Conservation (phyloP, 352 stramenopile species). For the Pythium sp. region DNA sequence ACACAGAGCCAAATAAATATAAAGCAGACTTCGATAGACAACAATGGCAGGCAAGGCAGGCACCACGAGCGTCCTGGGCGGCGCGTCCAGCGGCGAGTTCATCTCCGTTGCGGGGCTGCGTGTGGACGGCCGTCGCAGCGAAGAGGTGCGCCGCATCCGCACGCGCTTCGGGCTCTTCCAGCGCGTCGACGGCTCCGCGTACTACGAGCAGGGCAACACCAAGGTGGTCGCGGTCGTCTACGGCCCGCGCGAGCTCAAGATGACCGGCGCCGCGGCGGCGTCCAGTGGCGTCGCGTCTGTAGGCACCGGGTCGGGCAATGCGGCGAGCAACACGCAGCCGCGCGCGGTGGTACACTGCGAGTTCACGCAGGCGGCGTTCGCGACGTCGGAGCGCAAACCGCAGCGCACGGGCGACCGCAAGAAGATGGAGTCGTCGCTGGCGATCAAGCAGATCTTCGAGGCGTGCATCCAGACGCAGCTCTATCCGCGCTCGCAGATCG, state of each 20-base stretch:
- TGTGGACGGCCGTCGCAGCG: constrained; percentile 75
- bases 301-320: constrained; percentile 58
- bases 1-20: background rate
- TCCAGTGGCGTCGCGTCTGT: constrained; percentile 41
- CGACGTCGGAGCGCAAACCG: constrained; percentile 81
- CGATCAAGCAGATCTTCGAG: constrained; percentile 91
- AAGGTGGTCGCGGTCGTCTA: constrained; percentile 89
- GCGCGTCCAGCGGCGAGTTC: constrained; percentile 63
- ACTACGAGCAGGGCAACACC: constrained; percentile 88
- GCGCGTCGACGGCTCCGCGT: constrained; percentile 84
- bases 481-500: constrained; percentile 91
- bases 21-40: background rate
- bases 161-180: constrained; percentile 83
- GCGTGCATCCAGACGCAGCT: constrained; percentile 89
- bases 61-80: constrained; percentile 54
- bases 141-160: constrained; percentile 83
- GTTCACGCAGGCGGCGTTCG: constrained; percentile 87
- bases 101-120: constrained; percentile 83
- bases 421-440: constrained; percentile 84
- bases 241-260: constrained; percentile 78
- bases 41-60: constrained; percentile 60
- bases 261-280: constrained; percentile 27
- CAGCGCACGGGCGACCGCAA: constrained; percentile 82
- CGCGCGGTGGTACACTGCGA: constrained; percentile 78
- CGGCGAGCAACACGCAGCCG: constrained; percentile 65